phyloP scores from a whole-genome alignment of 164 flowering plant genomes.

The Stephania yunnanensis region DNA sequence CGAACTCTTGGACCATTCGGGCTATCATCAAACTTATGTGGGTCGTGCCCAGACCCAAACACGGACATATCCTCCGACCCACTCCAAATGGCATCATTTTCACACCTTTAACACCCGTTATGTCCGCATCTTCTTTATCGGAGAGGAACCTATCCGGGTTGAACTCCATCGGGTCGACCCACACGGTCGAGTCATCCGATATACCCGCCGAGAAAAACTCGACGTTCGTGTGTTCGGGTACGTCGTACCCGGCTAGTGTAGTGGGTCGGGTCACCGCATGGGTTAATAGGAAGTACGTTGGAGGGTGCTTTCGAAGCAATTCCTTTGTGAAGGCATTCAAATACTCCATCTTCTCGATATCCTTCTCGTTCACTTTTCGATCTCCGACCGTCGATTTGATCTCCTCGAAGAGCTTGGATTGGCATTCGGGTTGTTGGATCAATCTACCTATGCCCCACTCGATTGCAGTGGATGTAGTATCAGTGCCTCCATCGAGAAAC shows the following conservation, averaged over 20 bases:
- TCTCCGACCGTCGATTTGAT: slow-evolving; percentile 40
- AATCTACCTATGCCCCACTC: no score
- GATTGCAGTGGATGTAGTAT: no score
- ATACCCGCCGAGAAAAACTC: slow-evolving; percentile 55
- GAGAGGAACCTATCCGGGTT: slow-evolving; percentile 65
- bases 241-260: slow-evolving; percentile 67
- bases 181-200: slow-evolving; percentile 54
- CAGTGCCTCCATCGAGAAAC: no score
- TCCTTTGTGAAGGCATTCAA: slow-evolving; percentile 73
- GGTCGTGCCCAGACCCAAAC: slow-evolving; percentile 61
- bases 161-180: slow-evolving; percentile 67
- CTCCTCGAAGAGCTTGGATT: no score
- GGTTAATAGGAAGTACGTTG: slow-evolving; percentile 64
- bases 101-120: slow-evolving; percentile 56
- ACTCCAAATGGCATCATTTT: slow-evolving; percentile 89
- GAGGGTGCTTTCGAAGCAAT: slow-evolving; percentile 82
- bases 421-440: no score
- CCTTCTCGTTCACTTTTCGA: slow-evolving; percentile 57
- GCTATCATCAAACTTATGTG: slow-evolving; percentile 77
- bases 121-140: slow-evolving; percentile 71
- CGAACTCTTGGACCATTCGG: slow-evolving; percentile 88
- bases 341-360: slow-evolving; percentile 62
- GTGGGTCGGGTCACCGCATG: slow-evolving; percentile 69
- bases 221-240: slow-evolving; percentile 51
- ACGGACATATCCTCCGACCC: slow-evolving; percentile 93